phyloP scores from a whole-genome alignment of 140 eudicot species.

The Stevia rebaudiana region DNA sequence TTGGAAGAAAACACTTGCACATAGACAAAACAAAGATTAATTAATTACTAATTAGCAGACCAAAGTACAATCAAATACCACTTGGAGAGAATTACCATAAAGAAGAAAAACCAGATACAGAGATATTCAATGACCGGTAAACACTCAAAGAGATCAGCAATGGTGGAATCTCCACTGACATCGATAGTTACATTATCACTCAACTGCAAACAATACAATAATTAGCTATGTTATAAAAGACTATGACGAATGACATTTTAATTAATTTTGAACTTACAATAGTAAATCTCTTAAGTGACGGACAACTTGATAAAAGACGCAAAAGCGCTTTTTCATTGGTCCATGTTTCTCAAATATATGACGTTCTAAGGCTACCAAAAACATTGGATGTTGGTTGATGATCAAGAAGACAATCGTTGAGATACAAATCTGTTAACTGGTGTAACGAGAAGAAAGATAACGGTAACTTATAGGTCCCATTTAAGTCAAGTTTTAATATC shows the following conservation, averaged over 20 bases:
- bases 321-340: neutral
- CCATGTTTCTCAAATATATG: neutral
- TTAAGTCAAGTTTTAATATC: neutral
- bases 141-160: conserved; percentile 8
- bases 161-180: neutral
- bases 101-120: neutral
- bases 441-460: conserved; percentile 1
- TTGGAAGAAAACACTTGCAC: neutral
- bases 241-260: neutral
- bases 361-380: conserved; percentile 7
- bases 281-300: conserved; percentile 4
- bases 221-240: neutral
- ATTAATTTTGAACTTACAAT: conserved; percentile 10
- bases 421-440: neutral
- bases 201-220: neutral
- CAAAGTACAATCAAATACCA: neutral
- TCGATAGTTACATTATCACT: neutral
- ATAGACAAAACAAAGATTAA: neutral
- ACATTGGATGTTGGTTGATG: neutral
- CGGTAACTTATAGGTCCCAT: neutral
- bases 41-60: neutral
- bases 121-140: conserved; percentile 11
- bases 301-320: conserved; percentile 28
- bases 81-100: neutral
- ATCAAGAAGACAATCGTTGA: neutral